Conservation (phyloP, 192 early-diverging fungal genomes). For the Umbelopsis sp. region DNA sequence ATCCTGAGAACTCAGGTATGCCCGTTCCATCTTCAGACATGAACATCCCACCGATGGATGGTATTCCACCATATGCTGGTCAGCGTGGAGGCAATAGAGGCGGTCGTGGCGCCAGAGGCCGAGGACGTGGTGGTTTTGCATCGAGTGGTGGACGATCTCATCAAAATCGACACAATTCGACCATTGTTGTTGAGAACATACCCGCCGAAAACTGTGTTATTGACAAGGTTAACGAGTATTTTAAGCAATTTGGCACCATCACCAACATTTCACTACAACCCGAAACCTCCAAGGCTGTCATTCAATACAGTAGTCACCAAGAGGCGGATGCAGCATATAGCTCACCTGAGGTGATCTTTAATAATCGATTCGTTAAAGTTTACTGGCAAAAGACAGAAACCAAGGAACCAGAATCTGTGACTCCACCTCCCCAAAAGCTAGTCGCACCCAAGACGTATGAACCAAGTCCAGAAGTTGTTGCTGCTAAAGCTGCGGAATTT, state of each 20-base stretch:
- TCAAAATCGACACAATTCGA: slow-evolving; percentile 42
- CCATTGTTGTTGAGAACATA: slow-evolving; percentile 75
- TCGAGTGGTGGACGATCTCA: slow-evolving; percentile 18
- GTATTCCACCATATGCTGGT: neutral
- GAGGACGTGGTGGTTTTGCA: slow-evolving; percentile 38
- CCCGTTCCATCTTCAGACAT: neutral
- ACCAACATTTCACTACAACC: slow-evolving; percentile 71
- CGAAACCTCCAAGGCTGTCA: slow-evolving; percentile 51
- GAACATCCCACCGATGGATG: neutral
- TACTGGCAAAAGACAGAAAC: slow-evolving; percentile 67
- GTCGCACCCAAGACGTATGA: slow-evolving; percentile 31
- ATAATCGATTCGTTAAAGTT: slow-evolving; percentile 86
- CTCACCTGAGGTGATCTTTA: slow-evolving; percentile 80
- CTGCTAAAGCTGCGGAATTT: slow-evolving; percentile 46
- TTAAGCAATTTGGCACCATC: slow-evolving; percentile 77
- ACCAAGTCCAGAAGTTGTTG: slow-evolving; percentile 41
- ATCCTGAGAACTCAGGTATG: neutral
- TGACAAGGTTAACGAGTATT: slow-evolving; percentile 75
- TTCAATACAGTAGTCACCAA: slow-evolving; percentile 60
- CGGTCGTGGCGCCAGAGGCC: slow-evolving; percentile 44
- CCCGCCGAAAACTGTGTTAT: slow-evolving; percentile 66
- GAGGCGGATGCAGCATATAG: slow-evolving; percentile 74
- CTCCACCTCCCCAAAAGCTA: neutral
- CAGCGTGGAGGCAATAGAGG: slow-evolving; percentile 51
- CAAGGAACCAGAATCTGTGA: slow-evolving; percentile 29